A percentile compares a stretch with the other conserved stretches of the same genome.
These are phyloP conservation scores for Ilyonectria destructans DNA, from an alignment of 2,329 filamentous ascomycete genomes.

Conservation along the genomic window DNA sequence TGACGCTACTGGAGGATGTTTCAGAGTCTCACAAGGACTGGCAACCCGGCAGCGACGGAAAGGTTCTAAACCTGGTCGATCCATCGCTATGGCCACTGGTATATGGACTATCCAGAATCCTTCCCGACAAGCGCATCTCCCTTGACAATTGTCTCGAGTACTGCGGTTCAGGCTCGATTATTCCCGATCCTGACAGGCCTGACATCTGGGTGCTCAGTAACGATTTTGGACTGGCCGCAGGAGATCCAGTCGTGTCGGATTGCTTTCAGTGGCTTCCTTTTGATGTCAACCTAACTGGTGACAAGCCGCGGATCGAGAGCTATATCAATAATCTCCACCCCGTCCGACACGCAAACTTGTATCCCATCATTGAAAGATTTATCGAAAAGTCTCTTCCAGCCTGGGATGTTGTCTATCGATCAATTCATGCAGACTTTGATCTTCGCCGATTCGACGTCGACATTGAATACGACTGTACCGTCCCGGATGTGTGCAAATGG, in stretches of 20 bases:
- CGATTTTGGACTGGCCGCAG: not conserved
- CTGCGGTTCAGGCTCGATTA: conserved; percentile 49
- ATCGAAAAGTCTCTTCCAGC: conserved; percentile 60
- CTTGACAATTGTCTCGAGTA: conserved; percentile 56
- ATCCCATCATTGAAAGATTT: conserved; percentile 59
- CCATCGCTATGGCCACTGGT: conserved; percentile 76
- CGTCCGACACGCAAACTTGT: conserved; percentile 54
- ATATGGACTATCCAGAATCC: conserved; percentile 64
- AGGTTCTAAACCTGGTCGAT: conserved; percentile 75
- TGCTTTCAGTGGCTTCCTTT: conserved; percentile 66
- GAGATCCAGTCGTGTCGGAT: conserved; percentile 16
- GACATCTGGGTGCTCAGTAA: not conserved
- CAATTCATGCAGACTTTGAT: conserved; percentile 28
- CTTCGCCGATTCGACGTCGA: not conserved
- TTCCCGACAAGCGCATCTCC: conserved; percentile 50
- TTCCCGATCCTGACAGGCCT: conserved; percentile 5
- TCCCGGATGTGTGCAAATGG: not conserved
- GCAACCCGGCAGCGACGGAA: conserved; percentile 71
- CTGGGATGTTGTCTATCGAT: conserved; percentile 59
- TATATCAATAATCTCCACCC: conserved; percentile 72
- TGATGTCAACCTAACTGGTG: conserved; percentile 60
- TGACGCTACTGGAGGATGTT: conserved; percentile 66
- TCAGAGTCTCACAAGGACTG: conserved; percentile 68
- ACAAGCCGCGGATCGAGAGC: conserved; percentile 59
- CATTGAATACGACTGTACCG: not conserved